These are phyloP conservation scores for Capsicum baccatum DNA, from an alignment of 257 asterid genomes.

Conservation along the genomic window DNA sequence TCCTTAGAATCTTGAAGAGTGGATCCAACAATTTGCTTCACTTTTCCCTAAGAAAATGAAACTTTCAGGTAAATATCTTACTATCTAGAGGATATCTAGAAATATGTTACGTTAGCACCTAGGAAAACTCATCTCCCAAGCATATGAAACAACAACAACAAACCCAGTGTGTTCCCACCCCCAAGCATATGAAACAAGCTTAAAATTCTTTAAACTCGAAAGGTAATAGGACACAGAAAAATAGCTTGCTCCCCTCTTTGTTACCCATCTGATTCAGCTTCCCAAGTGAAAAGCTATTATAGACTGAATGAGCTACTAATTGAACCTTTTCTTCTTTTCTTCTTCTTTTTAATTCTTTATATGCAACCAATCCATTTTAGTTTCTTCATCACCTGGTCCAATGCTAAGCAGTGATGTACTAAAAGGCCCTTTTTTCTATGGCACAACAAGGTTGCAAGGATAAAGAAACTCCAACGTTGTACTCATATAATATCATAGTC, in stretches of 20 bases:
- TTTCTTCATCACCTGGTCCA: background rate
- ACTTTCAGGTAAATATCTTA: conserved; percentile 2
- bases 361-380: conserved; percentile 7
- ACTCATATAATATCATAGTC: background rate
- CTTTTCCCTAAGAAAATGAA: conserved; percentile 75
- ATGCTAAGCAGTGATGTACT: conserved; percentile 1
- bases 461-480: background rate
- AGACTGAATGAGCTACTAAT: background rate
- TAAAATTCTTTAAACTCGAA: conserved; percentile 5
- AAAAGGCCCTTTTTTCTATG: background rate
- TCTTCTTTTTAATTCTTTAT: background rate
- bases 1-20: conserved; percentile 82
- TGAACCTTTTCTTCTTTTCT: background rate
- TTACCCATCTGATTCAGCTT: background rate
- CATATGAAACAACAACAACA: conserved; percentile 1
- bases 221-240: background rate
- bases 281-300: conserved; percentile 1
- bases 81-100: background rate
- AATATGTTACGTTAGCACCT: background rate
- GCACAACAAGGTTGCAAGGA: background rate
- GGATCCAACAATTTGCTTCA: conserved; percentile 98
- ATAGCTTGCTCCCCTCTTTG: background rate
- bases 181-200: background rate
- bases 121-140: background rate
- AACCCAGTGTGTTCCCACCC: no score